Evolutionary conservation across 257 asterid species (phyloP), one percentile per base, ranked within the genome.

Genomic region (Cynanchum wilfordii): DNA sequence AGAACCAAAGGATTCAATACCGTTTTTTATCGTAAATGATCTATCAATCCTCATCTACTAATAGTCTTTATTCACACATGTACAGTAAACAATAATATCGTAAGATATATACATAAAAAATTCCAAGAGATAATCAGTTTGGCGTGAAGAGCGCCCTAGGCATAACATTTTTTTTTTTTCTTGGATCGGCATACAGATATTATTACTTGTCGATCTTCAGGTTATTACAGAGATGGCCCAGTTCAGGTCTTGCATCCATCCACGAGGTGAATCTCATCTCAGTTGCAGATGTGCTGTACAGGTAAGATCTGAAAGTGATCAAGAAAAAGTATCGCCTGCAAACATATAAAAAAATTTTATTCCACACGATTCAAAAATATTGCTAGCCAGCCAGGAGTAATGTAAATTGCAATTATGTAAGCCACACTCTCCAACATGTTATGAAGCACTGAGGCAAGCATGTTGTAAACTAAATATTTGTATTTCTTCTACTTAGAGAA

Each of bases 171-270:
- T 36, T 6, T 33, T 16, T 33, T 30, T 30, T 47, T 36, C 5
- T 52, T 16, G 16, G 10, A 11, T 7, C 3, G 10, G 1, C 3
- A 10, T 3, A 0, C 30, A 1, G 10, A 3, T 25, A 4, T 13
- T 49, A 0, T 76, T 81, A 91, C 71, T 80, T 85, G 59, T 89
- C 92, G 59, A 93, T 87, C 75, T 89, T 90, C 68, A 93, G 88
- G 81, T 93, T 93, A 79, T 89, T 88, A 82, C 93, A 93, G 16
- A 93, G 96, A 80, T 93, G 97, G 78, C 91, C 91, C 7, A 93
- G 97, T 82, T 93, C 98, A 72, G 98, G 98, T 84, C 98, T 89
- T 19, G 95, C 96, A 42, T 82, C 89, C 93, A 93, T 87, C 98
- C 98, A 93, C 44, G 85, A 72, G 66, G 84, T 78, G 86, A 93